Evolutionary conservation across 202 grass and related monocot species (phyloP).

Genomic region (Musa balbisiana): DNA sequence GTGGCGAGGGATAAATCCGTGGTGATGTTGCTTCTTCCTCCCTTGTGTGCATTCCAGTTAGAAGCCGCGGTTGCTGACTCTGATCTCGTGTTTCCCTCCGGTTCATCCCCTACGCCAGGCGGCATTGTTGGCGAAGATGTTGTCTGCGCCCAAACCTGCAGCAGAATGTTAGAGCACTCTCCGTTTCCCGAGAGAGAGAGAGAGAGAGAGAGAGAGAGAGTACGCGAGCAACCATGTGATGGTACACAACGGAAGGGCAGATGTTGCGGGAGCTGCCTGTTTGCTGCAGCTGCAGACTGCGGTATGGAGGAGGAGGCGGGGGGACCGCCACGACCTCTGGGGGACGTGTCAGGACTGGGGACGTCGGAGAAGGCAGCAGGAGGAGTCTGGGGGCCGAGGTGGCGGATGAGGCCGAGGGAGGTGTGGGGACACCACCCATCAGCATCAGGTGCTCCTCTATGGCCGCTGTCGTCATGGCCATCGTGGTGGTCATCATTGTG

Average conservation of each 20-base stretch:
- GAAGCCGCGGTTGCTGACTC: not conserved
- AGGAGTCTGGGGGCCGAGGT: conserved; percentile 35
- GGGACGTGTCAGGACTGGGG: conserved; percentile 34
- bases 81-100: not conserved
- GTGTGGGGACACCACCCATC: conserved; percentile 34
- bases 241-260: conserved; percentile 14
- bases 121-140: not conserved
- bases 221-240: not conserved
- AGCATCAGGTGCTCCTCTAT: conserved; percentile 33
- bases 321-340: conserved; percentile 20
- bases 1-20: conserved; percentile 17
- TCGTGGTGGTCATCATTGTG: conserved; percentile 15
- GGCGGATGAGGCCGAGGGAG: conserved; percentile 48
- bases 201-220: not conserved
- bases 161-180: not conserved
- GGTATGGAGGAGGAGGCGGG: conserved; percentile 4
- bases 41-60: not conserved
- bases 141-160: not conserved
- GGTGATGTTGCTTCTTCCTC: conserved; percentile 7
- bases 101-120: not conserved
- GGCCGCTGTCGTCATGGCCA: not conserved
- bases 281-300: not conserved
- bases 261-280: not conserved
- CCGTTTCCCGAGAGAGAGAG: not conserved
- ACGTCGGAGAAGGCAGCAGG: conserved; percentile 47